Evolutionary conservation across 208 protist species (phyloP).

Genomic region (Crithidia bombi): DNA sequence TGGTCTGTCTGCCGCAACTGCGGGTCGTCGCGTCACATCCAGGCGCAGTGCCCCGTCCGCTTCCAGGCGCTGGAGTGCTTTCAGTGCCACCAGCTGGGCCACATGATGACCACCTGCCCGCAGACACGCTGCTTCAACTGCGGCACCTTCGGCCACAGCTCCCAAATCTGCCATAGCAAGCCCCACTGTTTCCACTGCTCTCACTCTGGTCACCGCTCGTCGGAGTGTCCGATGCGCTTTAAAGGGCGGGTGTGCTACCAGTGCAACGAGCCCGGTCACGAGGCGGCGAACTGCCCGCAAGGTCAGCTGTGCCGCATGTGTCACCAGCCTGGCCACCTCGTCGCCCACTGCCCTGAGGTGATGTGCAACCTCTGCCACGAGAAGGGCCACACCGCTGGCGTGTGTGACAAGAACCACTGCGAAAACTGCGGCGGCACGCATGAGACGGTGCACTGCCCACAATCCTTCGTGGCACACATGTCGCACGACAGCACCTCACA

Average conservation of each 20-base stretch:
- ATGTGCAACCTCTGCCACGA: conserved; percentile 75
- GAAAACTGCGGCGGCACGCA: conserved; percentile 53
- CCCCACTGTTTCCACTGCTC: conserved; percentile 90
- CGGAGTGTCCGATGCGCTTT: conserved; percentile 73
- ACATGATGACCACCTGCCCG: conserved; percentile 84
- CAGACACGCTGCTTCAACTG: conserved; percentile 91
- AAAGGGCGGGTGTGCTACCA: conserved; percentile 87
- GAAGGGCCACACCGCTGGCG: conserved; percentile 78
- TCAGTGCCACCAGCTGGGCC: conserved; percentile 84
- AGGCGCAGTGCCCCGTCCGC: conserved; percentile 68
- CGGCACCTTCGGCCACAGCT: conserved; percentile 85
- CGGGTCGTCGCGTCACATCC: conserved; percentile 78
- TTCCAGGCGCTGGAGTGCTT: conserved; percentile 77
- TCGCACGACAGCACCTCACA: conserved; percentile 30
- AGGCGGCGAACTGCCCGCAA: conserved; percentile 79
- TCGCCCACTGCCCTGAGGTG: conserved; percentile 77
- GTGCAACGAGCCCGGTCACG: conserved; percentile 88
- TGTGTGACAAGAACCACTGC: conserved; percentile 58
- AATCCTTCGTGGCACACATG: conserved; percentile 9
- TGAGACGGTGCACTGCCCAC: conserved; percentile 41
- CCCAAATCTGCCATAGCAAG: conserved; percentile 82
- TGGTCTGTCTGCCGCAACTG: conserved; percentile 71
- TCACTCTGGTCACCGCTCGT: conserved; percentile 72
- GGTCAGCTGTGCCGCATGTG: conserved; percentile 83
- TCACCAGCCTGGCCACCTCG: conserved; percentile 71